Conservation (phyloP, 495 filamentous ascomycete genomes). For the Penicillium coffeae region DNA sequence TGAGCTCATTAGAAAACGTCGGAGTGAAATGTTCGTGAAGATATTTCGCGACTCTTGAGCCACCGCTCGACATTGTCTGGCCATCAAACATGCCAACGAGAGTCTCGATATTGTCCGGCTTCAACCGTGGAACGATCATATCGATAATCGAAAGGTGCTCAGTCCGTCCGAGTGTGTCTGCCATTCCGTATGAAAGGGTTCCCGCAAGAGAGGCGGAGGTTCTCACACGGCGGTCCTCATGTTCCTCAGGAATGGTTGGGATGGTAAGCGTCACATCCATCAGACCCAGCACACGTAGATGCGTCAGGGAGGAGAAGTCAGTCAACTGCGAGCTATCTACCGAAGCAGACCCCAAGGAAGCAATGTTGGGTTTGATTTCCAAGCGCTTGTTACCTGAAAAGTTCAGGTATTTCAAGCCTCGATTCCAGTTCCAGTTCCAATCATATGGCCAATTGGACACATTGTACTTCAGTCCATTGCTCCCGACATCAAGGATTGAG, state of each 20-base stretch:
- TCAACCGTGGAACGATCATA: slow-evolving; percentile 89
- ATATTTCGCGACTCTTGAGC: slow-evolving; percentile 93
- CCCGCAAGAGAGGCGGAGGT: slow-evolving; percentile 93
- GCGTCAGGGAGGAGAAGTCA: slow-evolving; percentile 82
- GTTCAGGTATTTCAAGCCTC: slow-evolving; percentile 90
- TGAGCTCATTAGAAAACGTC: slow-evolving; percentile 79
- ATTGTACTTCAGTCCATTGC: slow-evolving; percentile 97
- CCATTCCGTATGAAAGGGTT: slow-evolving; percentile 90
- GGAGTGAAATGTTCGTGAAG: slow-evolving; percentile 89
- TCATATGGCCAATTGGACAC: slow-evolving; percentile 99
- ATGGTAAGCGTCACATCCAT: slow-evolving; percentile 98
- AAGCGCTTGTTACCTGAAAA: slow-evolving; percentile 95
- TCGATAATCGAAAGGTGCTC: slow-evolving; percentile 98
- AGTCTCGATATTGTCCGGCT: slow-evolving; percentile 85
- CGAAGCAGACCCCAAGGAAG: slow-evolving; percentile 39
- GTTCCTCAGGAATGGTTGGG: slow-evolving; percentile 88
- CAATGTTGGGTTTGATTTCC: slow-evolving; percentile 86
- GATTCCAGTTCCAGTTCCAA: slow-evolving; percentile 99
- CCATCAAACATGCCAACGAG: slow-evolving; percentile 95
- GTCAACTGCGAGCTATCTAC: slow-evolving; percentile 71
- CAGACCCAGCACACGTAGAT: slow-evolving; percentile 83
- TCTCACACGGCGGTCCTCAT: slow-evolving; percentile 88
- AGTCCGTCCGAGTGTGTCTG: slow-evolving; percentile 87
- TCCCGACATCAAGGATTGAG: slow-evolving; percentile 87
- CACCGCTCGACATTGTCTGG: slow-evolving; percentile 74